Base-by-base conservation (phyloP, 176 grass and related monocot genomes). In the Zea luxurians region DNA sequence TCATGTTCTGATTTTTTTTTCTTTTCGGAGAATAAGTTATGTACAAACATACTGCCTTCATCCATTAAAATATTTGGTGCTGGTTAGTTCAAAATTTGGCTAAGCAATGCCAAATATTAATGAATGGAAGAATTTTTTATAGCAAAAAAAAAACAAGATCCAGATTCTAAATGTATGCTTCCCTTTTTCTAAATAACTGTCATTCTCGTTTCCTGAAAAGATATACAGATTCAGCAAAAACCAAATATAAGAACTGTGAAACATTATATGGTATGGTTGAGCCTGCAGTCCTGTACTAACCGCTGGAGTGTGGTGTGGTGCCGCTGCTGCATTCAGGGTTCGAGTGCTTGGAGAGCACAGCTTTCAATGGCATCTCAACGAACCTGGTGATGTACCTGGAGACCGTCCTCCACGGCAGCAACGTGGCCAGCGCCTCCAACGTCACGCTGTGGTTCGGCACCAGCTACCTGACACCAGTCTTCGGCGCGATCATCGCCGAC, bases 401-500 rank as follows among this genome's bases (percentile, higher is more conserved):
- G 63, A 87, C 57, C 41, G 83, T 88, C 27, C 72, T 93, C 57
- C 87, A 88, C 15, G 82, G 80, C 66, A 85, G 77, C 78, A 93
- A 84, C 80, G 27, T 85, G 27, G 73, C 74, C 10, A 90, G 75
- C 61, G 87, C 91, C 36, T 70, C 88, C 38, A 88, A 68, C 67
- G 81, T 93, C 40, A 78, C 73, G 10, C 82, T 80, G 36, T 93
- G 91, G 91, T 71, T 4, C 41, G 91, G 91, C 12, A 93, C 91
- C 4, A 79, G 86, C 63, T 92, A 76, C 64, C 49, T 92, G 11
- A 80, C 70, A 7, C 89, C 89, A 5, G 79, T 92, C 63, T 48
- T 92, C 47, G 89, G 86, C 72, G 89, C 89, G 37, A 47, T 92
- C 64, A n/a, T 89, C 52, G 89, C 89, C 48, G 89, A 89, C 61